Base-by-base conservation (phyloP, 805 yeast species). In the Schwanniomyces vanrijiae region DNA sequence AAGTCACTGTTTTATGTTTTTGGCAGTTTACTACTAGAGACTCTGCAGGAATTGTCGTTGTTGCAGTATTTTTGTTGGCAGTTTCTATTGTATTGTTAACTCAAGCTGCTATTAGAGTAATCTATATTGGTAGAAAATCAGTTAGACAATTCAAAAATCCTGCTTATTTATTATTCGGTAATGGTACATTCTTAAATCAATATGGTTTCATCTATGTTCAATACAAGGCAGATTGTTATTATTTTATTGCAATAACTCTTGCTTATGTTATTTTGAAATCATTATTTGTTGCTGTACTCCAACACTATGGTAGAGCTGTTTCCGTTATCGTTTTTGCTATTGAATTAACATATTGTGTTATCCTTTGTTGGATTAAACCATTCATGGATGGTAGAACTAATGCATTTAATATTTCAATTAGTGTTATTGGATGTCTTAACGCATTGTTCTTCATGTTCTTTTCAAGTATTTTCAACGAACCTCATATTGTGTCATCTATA, bases 321-420 rank as follows among this genome's bases (percentile, higher is more conserved):
- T 88, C 96, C 1, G 77, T 89, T 51, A 72, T 87, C 43, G 77
- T 91, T 7, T 87, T 92, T 59, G 83, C 76, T 14, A 73, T 88
- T 50, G 98, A 94, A 64, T 70, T 92, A 44, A 55, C 80, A 19
- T 90, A 85, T 68, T 82, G 88, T 51, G 77, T 78, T 29, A 73
- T 75, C 0, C 58, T 90, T 22, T 84, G 90, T 59, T 80, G 81
- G 78, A 70, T 78, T 47, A 81, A 94, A 66, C 99, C 99, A 9
- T 94, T 81, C 66, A 84, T 94, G 91, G 97, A 94, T 70, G 90
- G 86, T 68, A 80, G 96, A 70, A 91, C 98, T 28, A 94, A 94
- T 59, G 84, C 82, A n/a, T 88, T 90, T 80, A 92, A 91, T 69
- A 92, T 94, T 56, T 78, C 88, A 41, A 88, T 92, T 56, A 84